phyloP scores from a whole-genome alignment of 2,329 filamentous ascomycete species.

The Teratosphaeriaceae sp. region DNA sequence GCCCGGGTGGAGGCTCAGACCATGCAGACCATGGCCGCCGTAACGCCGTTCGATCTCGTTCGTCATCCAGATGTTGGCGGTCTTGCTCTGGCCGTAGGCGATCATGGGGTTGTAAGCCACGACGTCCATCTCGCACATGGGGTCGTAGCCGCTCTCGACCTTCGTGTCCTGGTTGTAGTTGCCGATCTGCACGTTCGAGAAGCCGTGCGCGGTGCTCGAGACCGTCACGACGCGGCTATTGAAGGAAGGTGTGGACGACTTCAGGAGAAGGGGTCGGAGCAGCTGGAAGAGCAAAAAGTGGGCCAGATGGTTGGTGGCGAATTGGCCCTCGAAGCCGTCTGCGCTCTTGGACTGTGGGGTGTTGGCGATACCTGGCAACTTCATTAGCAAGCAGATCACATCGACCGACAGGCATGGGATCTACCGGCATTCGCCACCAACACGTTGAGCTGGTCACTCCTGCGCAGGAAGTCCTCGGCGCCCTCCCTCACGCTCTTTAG shows the following conservation, averaged over 20 bases:
- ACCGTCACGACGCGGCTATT: slow-evolving; percentile 44
- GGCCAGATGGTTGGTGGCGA: slow-evolving; percentile 48
- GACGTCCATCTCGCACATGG: slow-evolving; percentile 4
- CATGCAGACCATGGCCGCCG: slow-evolving; percentile 35
- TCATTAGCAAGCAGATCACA: slow-evolving; percentile 25
- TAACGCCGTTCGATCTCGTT: slow-evolving; percentile 49
- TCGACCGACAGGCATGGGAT: not conserved
- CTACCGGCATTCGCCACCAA: slow-evolving; percentile 40
- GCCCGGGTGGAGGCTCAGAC: slow-evolving; percentile 43
- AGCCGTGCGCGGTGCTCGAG: slow-evolving; percentile 39
- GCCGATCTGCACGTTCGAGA: slow-evolving; percentile 10
- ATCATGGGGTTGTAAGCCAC: slow-evolving; percentile 13
- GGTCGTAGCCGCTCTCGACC: slow-evolving; percentile 5
- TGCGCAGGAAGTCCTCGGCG: slow-evolving; percentile 23
- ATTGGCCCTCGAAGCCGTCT: slow-evolving; percentile 47
- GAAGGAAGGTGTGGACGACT: slow-evolving; percentile 30
- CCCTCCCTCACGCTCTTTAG: slow-evolving; percentile 20
- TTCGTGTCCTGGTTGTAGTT: slow-evolving; percentile 34
- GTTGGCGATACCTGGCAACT: slow-evolving; percentile 45
- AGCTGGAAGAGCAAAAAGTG: slow-evolving; percentile 52
- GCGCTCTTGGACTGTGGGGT: slow-evolving; percentile 30
- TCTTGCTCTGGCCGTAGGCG: slow-evolving; percentile 18
- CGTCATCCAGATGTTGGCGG: slow-evolving; percentile 41
- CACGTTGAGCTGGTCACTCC: slow-evolving; percentile 30
- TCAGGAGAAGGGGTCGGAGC: slow-evolving; percentile 39